Conservation (phyloP, 202 grass and related monocot genomes). For the Saccharum hybrid region DNA sequence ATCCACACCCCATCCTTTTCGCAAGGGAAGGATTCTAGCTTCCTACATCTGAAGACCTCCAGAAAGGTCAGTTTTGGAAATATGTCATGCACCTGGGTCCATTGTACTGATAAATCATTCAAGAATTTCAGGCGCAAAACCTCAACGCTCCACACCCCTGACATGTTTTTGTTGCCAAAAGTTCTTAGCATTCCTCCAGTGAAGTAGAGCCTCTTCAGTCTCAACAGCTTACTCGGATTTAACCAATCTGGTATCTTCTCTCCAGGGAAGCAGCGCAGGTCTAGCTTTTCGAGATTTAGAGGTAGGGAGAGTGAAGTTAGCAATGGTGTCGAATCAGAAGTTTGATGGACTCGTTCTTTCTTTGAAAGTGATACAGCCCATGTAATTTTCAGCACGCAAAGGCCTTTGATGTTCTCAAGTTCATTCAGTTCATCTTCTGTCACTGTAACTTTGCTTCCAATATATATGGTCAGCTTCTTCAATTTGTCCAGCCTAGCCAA, state of each 20-base stretch:
- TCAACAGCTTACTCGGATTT: constrained; percentile 29
- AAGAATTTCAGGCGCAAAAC: constrained; percentile 66
- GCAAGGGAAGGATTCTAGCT: constrained; percentile 48
- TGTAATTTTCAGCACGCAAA: constrained; percentile 58
- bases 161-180: constrained; percentile 31
- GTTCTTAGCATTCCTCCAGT: constrained; percentile 59
- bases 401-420: constrained; percentile 48
- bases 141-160: constrained; percentile 43
- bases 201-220: constrained; percentile 64
- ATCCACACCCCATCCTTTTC: constrained; percentile 60
- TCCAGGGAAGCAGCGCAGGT: constrained; percentile 62
- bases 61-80: constrained; percentile 51
- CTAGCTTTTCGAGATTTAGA: constrained; percentile 58
- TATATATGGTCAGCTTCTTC: constrained; percentile 71
- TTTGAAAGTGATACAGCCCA: constrained; percentile 55
- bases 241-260: constrained; percentile 52
- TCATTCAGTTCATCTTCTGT: constrained; percentile 50
- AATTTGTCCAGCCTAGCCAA: constrained; percentile 57
- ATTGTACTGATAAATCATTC: constrained; percentile 49
- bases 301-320: constrained; percentile 48
- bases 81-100: constrained; percentile 41
- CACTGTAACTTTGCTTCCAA: constrained; percentile 56
- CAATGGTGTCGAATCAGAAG: constrained; percentile 20
- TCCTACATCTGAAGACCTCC: constrained; percentile 45
- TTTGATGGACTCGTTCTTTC: constrained; percentile 32